Conservation (phyloP, 1,284 basidiomycete genomes). For the Moesziomyces sp. region DNA sequence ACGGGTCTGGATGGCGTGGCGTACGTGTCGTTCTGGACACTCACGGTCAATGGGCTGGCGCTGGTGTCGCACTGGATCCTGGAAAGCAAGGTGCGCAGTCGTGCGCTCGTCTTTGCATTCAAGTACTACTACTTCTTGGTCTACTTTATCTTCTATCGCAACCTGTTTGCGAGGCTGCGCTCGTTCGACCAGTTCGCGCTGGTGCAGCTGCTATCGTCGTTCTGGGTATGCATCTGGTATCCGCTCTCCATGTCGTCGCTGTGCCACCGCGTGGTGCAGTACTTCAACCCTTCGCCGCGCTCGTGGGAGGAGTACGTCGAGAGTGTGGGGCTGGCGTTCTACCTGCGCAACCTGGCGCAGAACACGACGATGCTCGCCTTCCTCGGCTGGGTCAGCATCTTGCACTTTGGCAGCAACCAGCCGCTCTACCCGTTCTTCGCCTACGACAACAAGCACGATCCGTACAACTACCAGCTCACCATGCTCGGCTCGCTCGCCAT, state of each 20-base stretch:
- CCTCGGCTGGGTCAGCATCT: conserved; percentile 70
- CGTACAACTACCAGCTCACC: conserved; percentile 73
- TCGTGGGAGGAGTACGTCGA: conserved; percentile 72
- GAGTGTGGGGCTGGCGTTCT: conserved; percentile 70
- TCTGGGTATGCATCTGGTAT: conserved; percentile 72
- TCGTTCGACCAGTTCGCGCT: conserved; percentile 70
- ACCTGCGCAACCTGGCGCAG: conserved; percentile 73
- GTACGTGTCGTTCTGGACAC: conserved; percentile 73
- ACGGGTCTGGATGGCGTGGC: conserved; percentile 72
- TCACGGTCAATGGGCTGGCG: conserved; percentile 71
- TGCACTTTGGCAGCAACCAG: conserved; percentile 72
- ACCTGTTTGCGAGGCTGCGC: conserved; percentile 68
- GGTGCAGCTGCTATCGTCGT: conserved; percentile 72
- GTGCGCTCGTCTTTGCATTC: conserved; percentile 73
- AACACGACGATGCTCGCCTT: conserved; percentile 71
- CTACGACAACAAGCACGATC: conserved; percentile 71
- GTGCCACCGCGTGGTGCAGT: conserved; percentile 69
- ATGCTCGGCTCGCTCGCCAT: conserved; percentile 72
- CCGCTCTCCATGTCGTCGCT: conserved; percentile 72
- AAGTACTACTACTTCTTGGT: conserved; percentile 69
- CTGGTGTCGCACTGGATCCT: conserved; percentile 71
- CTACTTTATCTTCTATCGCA: conserved; percentile 69
- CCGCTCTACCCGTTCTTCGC: conserved; percentile 73
- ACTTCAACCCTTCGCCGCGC: conserved; percentile 70
- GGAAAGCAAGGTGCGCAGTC: conserved; percentile 71